Evolutionary conservation across 495 filamentous ascomycete species (phyloP).

Genomic region (Neurospora sp.): DNA sequence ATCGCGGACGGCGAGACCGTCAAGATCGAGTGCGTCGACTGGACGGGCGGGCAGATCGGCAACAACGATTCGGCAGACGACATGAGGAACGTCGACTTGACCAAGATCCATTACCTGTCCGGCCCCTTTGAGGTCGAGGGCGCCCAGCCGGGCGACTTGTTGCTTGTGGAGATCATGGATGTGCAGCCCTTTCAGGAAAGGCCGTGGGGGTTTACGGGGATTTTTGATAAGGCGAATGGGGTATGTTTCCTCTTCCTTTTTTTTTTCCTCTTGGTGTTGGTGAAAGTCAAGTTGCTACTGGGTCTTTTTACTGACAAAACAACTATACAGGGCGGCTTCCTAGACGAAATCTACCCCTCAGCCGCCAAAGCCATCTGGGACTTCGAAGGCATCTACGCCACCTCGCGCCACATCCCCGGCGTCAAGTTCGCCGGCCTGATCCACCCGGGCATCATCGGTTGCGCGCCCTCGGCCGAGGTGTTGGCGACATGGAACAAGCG

Average conservation of each 20-base stretch:
- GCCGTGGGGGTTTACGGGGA: constrained; percentile 87
- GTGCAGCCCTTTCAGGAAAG: constrained; percentile 82
- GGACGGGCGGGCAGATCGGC: constrained; percentile 77
- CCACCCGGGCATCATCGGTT: constrained; percentile 89
- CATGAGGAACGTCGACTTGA: constrained; percentile 75
- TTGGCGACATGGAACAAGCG: constrained; percentile 67
- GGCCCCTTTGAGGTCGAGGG: constrained; percentile 86
- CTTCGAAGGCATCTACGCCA: constrained; percentile 91
- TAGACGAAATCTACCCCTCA: constrained; percentile 83
- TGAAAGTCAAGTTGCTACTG: too few relatives aligned
- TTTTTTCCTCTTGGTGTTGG: background rate
- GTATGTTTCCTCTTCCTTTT: constrained; percentile 4
- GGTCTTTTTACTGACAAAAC: too few relatives aligned
- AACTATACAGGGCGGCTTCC: constrained; percentile 55
- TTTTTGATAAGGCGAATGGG: constrained; percentile 76
- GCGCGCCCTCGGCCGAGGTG: constrained; percentile 65
- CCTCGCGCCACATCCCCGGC: constrained; percentile 79
- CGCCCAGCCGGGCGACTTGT: constrained; percentile 76
- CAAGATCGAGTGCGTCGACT: constrained; percentile 93
- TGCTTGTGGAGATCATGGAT: constrained; percentile 90
- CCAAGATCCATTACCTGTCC: constrained; percentile 74
- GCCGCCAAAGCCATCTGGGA: constrained; percentile 96
- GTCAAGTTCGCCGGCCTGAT: constrained; percentile 88
- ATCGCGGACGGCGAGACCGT: constrained; percentile 84
- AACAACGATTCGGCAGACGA: constrained; percentile 91